phyloP scores from a whole-genome alignment of 768 basidiomycete genomes.

The Exidia glandulosa region DNA sequence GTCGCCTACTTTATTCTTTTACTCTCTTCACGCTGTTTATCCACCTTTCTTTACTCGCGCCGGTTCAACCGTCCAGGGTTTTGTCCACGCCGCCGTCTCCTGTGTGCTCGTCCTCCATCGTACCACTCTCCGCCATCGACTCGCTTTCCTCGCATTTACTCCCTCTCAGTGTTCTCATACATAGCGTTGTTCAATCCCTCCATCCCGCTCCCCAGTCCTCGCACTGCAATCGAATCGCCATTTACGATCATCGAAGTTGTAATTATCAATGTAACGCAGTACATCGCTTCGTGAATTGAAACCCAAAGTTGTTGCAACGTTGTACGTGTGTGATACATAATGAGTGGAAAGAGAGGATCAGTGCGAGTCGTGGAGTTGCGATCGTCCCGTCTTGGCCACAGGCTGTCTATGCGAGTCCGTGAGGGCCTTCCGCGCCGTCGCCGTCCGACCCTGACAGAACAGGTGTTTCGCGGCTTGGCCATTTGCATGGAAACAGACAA shows the following conservation, averaged over 20 bases:
- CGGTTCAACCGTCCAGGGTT: neutral
- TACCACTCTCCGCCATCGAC: too few species aligned
- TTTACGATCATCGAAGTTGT: neutral
- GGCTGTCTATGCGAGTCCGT: neutral
- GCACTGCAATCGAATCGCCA: neutral
- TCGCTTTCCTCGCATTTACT: neutral
- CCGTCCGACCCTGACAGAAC: neutral
- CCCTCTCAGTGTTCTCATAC: neutral
- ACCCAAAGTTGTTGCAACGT: neutral
- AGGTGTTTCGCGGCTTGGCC: neutral
- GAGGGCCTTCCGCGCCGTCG: too few species aligned
- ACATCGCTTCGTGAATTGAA: neutral
- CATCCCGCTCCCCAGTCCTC: neutral
- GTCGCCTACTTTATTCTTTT: neutral
- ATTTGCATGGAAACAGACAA: neutral
- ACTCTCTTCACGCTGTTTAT: neutral
- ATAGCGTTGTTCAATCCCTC: neutral
- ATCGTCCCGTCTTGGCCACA: too few species aligned
- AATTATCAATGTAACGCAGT: neutral
- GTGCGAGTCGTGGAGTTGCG: too few species aligned
- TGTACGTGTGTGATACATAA: too few species aligned
- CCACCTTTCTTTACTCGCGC: neutral
- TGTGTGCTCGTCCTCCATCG: too few species aligned
- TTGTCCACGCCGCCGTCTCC: neutral
- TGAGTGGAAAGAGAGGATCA: too few species aligned